phyloP scores from a whole-genome alignment of 139 green algal species.

The Tetratostichococcus sp. region DNA sequence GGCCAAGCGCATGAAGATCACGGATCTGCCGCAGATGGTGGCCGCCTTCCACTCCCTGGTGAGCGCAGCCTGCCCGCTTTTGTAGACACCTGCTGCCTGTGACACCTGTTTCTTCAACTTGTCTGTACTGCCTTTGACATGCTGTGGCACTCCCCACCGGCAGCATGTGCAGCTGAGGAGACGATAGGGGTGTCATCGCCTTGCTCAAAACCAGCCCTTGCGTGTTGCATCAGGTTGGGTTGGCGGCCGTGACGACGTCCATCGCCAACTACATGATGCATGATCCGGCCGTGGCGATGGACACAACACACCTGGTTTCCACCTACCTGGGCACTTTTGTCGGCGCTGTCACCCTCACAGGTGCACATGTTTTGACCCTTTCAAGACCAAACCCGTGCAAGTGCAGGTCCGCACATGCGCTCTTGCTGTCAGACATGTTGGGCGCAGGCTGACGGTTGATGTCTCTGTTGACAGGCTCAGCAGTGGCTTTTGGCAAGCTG shows the following conservation, averaged over 20 bases:
- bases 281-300: constrained; percentile 25
- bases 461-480: constrained; percentile 38
- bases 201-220: too few relatives aligned
- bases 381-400: too few relatives aligned
- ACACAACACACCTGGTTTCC: constrained; percentile 63
- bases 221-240: constrained; percentile 34
- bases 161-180: too few relatives aligned
- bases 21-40: constrained; percentile 70
- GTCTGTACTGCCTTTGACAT: too few relatives aligned
- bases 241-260: constrained; percentile 64
- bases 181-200: too few relatives aligned
- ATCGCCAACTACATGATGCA: constrained; percentile 66
- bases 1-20: constrained; percentile 65
- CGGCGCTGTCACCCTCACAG: constrained; percentile 83
- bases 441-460: too few relatives aligned
- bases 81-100: too few relatives aligned
- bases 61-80: constrained; percentile 1
- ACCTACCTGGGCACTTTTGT: constrained; percentile 78
- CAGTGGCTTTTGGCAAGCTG: constrained; percentile 88
- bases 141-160: too few relatives aligned
- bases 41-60: constrained; percentile 89
- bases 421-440: too few relatives aligned
- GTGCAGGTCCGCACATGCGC: too few relatives aligned
- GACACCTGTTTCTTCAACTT: too few relatives aligned
- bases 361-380: too few relatives aligned